A percentile compares a stretch with the other conserved stretches of the same genome.
phyloP scores from a whole-genome alignment of 345 rosid species.

The Eucalyptus leucophloia region DNA sequence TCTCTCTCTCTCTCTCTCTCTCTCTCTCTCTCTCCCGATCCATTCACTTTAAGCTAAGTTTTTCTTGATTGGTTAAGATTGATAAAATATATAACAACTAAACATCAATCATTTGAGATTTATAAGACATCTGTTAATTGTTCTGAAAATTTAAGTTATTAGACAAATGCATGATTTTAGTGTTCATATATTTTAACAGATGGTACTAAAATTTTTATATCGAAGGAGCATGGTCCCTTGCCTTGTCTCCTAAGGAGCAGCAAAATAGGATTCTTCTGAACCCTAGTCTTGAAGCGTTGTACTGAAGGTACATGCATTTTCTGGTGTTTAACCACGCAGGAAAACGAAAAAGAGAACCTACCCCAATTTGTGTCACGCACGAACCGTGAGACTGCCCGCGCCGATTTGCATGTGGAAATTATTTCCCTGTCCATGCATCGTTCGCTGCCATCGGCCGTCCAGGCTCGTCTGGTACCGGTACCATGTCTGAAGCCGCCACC shows the following conservation, averaged over 20 bases:
- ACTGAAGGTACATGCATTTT: background rate
- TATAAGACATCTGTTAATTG: accelerated
- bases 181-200: background rate
- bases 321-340: background rate
- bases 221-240: background rate
- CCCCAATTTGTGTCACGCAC: background rate
- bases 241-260: background rate
- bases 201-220: background rate
- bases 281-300: background rate
- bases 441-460: background rate
- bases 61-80: accelerated
- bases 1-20: background rate
- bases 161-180: background rate
- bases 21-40: background rate
- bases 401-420: background rate
- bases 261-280: background rate
- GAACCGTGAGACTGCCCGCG: background rate
- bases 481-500: background rate
- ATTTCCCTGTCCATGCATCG: background rate
- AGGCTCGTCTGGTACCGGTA: background rate
- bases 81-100: background rate
- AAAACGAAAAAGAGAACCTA: background rate
- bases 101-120: too few species aligned
- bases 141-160: background rate
- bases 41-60: background rate